Conservation (phyloP, 176 grass and related monocot species). For the Rhynchospora tenuis region DNA sequence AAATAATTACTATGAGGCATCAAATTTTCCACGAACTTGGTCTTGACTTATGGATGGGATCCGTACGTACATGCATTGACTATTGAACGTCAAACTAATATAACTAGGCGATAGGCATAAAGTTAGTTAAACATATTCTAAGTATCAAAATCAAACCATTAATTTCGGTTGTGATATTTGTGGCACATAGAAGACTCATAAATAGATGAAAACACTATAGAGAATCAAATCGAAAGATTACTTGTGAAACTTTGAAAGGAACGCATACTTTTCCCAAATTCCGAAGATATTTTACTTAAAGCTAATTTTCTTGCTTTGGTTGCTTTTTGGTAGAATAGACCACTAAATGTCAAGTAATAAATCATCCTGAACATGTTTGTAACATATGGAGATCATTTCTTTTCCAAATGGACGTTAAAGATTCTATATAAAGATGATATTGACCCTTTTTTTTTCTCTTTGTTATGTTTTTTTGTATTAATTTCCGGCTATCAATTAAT, state of each 20-base stretch:
- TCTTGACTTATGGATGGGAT: background rate
- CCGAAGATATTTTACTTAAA: too few relatives aligned
- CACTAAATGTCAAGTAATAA: background rate
- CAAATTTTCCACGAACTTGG: background rate
- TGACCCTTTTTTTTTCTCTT: background rate
- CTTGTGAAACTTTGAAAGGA: background rate
- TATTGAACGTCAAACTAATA: background rate
- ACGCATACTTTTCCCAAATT: background rate
- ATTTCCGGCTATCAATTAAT: background rate
- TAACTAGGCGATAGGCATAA: background rate
- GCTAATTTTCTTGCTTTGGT: too few relatives aligned
- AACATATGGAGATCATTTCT: background rate
- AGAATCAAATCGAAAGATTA: background rate
- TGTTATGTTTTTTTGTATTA: background rate
- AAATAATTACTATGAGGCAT: background rate
- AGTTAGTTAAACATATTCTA: too few relatives aligned
- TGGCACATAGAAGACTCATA: background rate
- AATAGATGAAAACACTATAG: background rate
- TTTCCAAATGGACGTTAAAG: background rate
- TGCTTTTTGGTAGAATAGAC: too few relatives aligned
- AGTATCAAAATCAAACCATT: too few relatives aligned
- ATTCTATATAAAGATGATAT: background rate
- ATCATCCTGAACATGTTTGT: background rate
- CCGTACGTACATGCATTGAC: background rate
- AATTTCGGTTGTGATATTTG: too few relatives aligned